phyloP scores from a whole-genome alignment of 1,284 basidiomycete species.

The Apiotrichum gracile region DNA sequence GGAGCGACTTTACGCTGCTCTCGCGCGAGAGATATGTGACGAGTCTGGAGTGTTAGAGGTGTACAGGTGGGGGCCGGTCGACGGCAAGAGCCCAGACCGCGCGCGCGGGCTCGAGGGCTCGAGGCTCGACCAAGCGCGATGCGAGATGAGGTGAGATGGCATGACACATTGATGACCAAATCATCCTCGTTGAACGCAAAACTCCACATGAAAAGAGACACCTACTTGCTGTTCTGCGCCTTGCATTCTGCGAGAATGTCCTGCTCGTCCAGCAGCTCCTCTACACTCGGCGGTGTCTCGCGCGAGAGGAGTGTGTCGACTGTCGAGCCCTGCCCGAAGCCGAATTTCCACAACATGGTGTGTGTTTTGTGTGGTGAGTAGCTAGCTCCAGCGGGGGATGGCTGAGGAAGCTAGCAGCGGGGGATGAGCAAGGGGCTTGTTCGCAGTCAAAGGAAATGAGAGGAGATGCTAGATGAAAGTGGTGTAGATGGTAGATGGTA shows the following conservation, averaged over 20 bases:
- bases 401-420: not conserved
- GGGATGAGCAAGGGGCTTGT: not conserved
- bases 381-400: not conserved
- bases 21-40: constrained; percentile 40
- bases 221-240: constrained; percentile 68
- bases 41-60: constrained; percentile 25
- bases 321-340: constrained; percentile 41
- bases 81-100: too few relatives aligned
- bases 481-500: not conserved
- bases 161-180: not conserved
- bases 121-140: too few relatives aligned
- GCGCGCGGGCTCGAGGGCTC: too few relatives aligned
- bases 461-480: not conserved
- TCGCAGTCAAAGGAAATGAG: too few relatives aligned
- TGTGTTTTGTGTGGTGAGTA: not conserved
- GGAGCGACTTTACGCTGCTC: constrained; percentile 38
- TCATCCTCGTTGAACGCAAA: not conserved
- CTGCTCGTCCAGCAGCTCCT: constrained; percentile 89
- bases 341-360: constrained; percentile 47
- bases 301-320: constrained; percentile 43
- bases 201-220: not conserved
- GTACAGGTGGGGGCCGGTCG: not conserved
- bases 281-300: constrained; percentile 54
- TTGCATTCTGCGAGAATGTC: constrained; percentile 94
- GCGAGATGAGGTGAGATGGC: too few relatives aligned